Conservation (phyloP, 495 filamentous ascomycete genomes). For the Neurospora sp. region DNA sequence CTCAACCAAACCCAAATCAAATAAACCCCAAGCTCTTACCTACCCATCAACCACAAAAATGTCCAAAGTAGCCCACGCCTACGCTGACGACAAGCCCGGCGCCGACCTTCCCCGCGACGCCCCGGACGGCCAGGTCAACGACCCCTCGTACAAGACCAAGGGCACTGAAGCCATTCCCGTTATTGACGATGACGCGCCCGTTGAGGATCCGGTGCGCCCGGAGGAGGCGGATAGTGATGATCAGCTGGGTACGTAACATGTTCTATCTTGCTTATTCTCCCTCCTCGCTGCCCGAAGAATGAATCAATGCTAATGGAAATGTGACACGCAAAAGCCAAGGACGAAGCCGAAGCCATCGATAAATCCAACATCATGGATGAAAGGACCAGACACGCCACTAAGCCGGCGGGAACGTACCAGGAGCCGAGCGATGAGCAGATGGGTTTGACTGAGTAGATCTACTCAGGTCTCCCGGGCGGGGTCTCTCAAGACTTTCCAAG, state of each 20-base stretch:
- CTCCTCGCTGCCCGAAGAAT: too few relatives aligned
- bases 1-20: neutral
- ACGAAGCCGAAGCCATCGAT: constrained; percentile 46
- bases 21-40: neutral
- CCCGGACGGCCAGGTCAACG: constrained; percentile 17
- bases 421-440: constrained; percentile 45
- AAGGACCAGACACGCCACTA: constrained; percentile 39
- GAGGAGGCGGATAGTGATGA: constrained; percentile 38
- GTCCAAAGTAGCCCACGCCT: constrained; percentile 15
- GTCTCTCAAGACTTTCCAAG: too few relatives aligned
- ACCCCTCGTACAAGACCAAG: constrained; percentile 21
- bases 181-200: constrained; percentile 35
- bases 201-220: constrained; percentile 39
- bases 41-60: constrained; percentile 4
- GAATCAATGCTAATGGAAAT: too few relatives aligned
- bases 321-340: constrained; percentile 18
- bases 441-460: constrained; percentile 8
- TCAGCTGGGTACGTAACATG: constrained; percentile 29
- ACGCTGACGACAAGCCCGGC: constrained; percentile 14
- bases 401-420: constrained; percentile 31
- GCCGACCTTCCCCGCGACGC: constrained; percentile 8
- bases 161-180: constrained; percentile 40
- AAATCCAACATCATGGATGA: constrained; percentile 38
- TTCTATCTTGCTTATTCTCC: too few relatives aligned
- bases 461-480: neutral